Percentiles rank a stretch among this genome's conserved stretches.
These are phyloP conservation scores for Prunus armeniaca DNA, from an alignment of 306 rosid species.

Conservation along the genomic window DNA sequence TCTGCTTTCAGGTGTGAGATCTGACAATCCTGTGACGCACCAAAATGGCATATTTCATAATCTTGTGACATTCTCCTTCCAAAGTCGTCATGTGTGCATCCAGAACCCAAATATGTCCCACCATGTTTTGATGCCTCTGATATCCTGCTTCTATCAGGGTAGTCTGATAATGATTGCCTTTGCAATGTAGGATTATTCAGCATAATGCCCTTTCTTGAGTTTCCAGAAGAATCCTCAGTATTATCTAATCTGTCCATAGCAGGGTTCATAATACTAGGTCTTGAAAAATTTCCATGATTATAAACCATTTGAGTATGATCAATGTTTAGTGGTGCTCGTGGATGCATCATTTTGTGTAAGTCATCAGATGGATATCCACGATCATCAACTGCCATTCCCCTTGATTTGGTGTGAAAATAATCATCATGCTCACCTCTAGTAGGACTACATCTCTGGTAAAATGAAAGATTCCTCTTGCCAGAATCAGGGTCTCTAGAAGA, in stretches of 20 bases:
- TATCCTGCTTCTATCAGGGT: conserved; percentile 51
- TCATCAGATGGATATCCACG: conserved; percentile 50
- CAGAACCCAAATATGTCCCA: conserved; percentile 43
- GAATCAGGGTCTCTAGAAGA: conserved; percentile 46
- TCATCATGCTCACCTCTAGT: conserved; percentile 38
- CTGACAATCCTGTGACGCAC: conserved; percentile 40
- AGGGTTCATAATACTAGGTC: conserved; percentile 36
- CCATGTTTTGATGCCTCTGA: conserved; percentile 44
- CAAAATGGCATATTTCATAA: conserved; percentile 40
- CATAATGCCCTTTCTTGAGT: conserved; percentile 38
- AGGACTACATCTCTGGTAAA: conserved; percentile 50
- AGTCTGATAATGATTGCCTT: conserved; percentile 39
- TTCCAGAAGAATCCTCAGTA: conserved; percentile 38
- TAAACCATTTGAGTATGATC: conserved; percentile 42
- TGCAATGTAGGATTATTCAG: conserved; percentile 38
- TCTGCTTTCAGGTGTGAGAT: conserved; percentile 45
- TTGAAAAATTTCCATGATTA: conserved; percentile 49
- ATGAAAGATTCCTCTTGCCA: conserved; percentile 39
- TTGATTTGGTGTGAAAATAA: conserved; percentile 42
- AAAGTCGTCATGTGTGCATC: conserved; percentile 39
- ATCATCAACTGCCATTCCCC: conserved; percentile 43
- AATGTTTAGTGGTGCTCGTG: conserved; percentile 47
- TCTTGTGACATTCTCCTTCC: conserved; percentile 53
- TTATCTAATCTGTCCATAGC: conserved; percentile 44
- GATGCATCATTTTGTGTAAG: conserved; percentile 47